Base-by-base conservation (phyloP, 2,329 filamentous ascomycete species). In the Cercospora sp. region DNA sequence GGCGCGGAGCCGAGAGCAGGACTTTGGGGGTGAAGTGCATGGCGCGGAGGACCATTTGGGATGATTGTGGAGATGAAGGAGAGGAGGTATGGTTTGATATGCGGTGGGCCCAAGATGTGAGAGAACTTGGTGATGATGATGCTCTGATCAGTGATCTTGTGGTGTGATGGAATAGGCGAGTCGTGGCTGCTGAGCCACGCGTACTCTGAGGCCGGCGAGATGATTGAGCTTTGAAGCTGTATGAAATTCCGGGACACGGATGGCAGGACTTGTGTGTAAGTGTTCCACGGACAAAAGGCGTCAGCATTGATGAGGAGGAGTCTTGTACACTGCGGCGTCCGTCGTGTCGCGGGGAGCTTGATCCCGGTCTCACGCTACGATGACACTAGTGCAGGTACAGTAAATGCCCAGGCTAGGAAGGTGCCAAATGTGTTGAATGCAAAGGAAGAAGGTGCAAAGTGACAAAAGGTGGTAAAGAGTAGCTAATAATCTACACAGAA, bases 1-100 rank as follows among this genome's bases (percentile, higher is more conserved):
- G 88, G 66, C 92, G 88, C 34, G 91, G 91, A 16, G 91, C 90
- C 72, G 89, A 89, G 75, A 95, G 86, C 67, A 95, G 84, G 72
- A 92, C 90, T 83, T 92, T 87, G 4, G 91, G 90, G 9, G 90
- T 93, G 81, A 94, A 91, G 73, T 89, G 90, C 73, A 85, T 83
- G 9, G 89, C 89, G 72, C 85, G 85, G 77, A 91, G 85, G 7
- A 90, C 92, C 91, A 93, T 93, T 66, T 21, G 66, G 37, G 55
- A 49, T 26, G 61, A 13, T 30, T 10, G 58, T 16, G 28, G 9
- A n/a, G 12, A 57, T n/a, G 53, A 26, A 12, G 26, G 5, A 32
- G 53, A 32, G 10, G 26, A 18, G n/a, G 12, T 24, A n/a, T 28
- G 53, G n/a, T n/a, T 8, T n/a, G 53, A 5, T 5, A 3, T 57